Percentiles rank a stretch among this genome's conserved stretches.
Conservation (phyloP, 805 yeast genomes). For the Lipomyces sp. region DNA sequence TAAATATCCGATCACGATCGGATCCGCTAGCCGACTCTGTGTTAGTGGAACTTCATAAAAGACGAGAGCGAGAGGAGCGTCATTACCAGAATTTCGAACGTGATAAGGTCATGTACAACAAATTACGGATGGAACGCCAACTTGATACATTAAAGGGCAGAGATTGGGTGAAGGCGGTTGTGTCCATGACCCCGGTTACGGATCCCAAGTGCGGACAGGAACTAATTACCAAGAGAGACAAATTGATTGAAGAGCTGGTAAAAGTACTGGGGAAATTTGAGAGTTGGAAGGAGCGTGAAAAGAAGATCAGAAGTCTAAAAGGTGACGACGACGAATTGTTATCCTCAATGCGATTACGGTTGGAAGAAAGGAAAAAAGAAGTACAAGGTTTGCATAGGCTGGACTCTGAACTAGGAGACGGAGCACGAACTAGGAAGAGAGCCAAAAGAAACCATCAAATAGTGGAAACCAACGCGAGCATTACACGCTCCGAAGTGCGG, state of each 20-base stretch:
- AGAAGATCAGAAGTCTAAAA: constrained; percentile 9
- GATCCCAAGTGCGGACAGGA: constrained; percentile 25
- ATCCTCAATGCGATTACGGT: constrained; percentile 6
- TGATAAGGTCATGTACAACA: constrained; percentile 34
- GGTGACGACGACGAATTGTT: background rate
- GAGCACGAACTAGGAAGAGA: background rate
- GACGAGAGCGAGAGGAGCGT: constrained; percentile 34
- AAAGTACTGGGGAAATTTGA: constrained; percentile 26
- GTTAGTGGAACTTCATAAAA: constrained; percentile 13
- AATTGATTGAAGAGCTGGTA: constrained; percentile 21
- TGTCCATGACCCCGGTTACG: constrained; percentile 29
- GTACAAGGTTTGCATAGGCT: background rate
- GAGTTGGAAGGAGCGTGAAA: constrained; percentile 28
- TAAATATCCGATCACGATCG: constrained; percentile 17
- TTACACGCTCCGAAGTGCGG: background rate
- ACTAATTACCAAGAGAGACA: constrained; percentile 19
- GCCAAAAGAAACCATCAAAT: constrained; percentile 4
- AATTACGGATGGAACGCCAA: constrained; percentile 29
- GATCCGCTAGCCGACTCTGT: constrained; percentile 29
- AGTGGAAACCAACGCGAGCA: background rate
- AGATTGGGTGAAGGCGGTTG: constrained; percentile 32
- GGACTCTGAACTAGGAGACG: background rate
- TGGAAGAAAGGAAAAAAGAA: constrained; percentile 9
- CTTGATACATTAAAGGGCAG: constrained; percentile 26
- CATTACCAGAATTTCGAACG: constrained; percentile 33